Base-by-base conservation (phyloP, 345 rosid species). In the Boechera stricta region DNA sequence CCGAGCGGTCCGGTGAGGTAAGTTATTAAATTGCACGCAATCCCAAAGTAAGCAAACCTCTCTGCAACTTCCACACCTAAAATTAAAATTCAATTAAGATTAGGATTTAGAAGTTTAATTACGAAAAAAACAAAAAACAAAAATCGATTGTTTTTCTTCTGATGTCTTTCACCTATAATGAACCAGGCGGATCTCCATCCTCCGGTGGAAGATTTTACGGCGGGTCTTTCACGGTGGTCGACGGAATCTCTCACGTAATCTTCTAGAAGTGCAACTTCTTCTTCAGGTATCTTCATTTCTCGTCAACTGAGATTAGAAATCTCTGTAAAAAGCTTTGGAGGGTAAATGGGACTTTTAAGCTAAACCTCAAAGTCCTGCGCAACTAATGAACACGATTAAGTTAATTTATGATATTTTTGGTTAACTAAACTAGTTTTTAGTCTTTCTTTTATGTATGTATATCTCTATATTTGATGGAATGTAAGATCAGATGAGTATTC, bases 31-130 rank as follows among this genome's bases (percentile, higher is more conserved):
- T 86, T 84, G 59, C 86, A 81, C 0, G 47, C 67, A 45, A 86
- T 81, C 0, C 89, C 87, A 26, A 66, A 81, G 64, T 78, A 82
- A 31, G 85, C 83, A 31, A 86, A 86, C 36, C 87, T 82, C 81
- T 86, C 89, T 8, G 78, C 86, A 6, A 84, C 83, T 77, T 86
- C 89, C 47, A 81, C 86, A 16, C 75, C 86, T 83, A 36, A 18
- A 10, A 52, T 3, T 5, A 33, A 16, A 10, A 39, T 2, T 31
- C 6, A 49, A 4, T 8, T 0, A 24, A 68, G 6, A 12, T 33
- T 16, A 39, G 5, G 33, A 41, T 12, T 53, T 26, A 54, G n/a
- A 39, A 61, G 71, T n/a, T 16, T 10, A 51, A 10, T 41, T n/a
- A 29, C 12, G 2, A 42, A 21, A 5, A 45, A 57, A 66, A 21